A percentile compares a stretch with the other conserved stretches of the same genome.
Evolutionary conservation across 2,329 filamentous ascomycete species (phyloP).

Genomic region (Aspergillus puulaauensis): DNA sequence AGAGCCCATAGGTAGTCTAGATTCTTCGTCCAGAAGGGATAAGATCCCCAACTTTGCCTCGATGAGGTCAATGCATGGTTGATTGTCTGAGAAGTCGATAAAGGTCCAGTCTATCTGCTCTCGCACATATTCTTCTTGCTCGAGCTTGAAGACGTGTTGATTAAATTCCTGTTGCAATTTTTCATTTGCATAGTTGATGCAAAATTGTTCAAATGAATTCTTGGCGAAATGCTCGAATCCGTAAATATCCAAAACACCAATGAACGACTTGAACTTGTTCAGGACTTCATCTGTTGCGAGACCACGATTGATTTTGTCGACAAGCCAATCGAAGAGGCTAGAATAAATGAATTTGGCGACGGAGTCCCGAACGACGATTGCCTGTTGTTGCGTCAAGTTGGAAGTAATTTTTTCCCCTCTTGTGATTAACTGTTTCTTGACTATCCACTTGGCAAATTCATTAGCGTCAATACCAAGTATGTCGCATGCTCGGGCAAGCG

Average conservation of each 20-base stretch:
- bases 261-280: constrained; percentile 80
- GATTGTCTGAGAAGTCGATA: constrained; percentile 98
- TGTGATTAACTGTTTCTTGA: constrained; percentile 97
- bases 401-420: constrained; percentile 97
- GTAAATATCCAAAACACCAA: constrained; percentile 98
- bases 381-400: constrained; percentile 90
- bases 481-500: constrained; percentile 74
- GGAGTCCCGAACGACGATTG: constrained; percentile 90
- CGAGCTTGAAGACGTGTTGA: constrained; percentile 97
- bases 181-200: constrained; percentile 99
- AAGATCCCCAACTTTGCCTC: constrained; percentile 94
- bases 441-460: constrained; percentile 95
- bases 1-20: constrained; percentile 91
- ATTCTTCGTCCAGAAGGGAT: constrained; percentile 92
- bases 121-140: constrained; percentile 94
- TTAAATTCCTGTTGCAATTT: constrained; percentile 99
- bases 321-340: constrained; percentile 96
- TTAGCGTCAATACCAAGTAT: constrained; percentile 83
- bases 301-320: constrained; percentile 92
- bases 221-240: constrained; percentile 99
- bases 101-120: constrained; percentile 99
- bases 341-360: constrained; percentile 99
- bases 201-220: constrained; percentile 99
- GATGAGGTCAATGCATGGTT: constrained; percentile 97
- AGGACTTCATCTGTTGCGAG: constrained; percentile 87